Percentiles rank a stretch among this genome's conserved stretches.
These are phyloP conservation scores for Vitis cinerea DNA, from an alignment of 164 flowering plant species.

Conservation along the genomic window DNA sequence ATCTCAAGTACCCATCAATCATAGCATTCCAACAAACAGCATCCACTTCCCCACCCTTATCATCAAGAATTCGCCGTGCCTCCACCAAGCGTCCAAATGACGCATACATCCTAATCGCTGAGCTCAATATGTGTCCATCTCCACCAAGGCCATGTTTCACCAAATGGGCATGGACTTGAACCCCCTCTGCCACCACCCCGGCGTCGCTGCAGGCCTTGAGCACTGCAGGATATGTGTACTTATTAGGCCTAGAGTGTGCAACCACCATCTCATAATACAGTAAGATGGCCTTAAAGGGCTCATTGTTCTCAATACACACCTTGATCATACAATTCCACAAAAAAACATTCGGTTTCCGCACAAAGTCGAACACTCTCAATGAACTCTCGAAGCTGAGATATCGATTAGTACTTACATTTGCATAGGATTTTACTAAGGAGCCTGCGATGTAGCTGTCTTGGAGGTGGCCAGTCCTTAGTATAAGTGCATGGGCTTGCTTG, in stretches of 20 bases:
- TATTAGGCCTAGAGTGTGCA: conserved; percentile 37
- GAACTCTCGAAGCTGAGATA: conserved; percentile 28
- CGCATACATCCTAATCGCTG: conserved; percentile 54
- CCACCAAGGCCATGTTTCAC: conserved; percentile 37
- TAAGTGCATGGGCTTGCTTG: conserved; percentile 44
- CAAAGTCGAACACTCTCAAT: conserved; percentile 31
- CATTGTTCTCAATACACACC: conserved; percentile 39
- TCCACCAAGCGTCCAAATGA: conserved; percentile 27
- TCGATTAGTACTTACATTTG: conserved; percentile 17
- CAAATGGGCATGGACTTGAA: conserved; percentile 47
- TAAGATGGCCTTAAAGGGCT: conserved; percentile 25
- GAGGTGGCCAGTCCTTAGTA: conserved; percentile 30
- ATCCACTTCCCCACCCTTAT: conserved; percentile 25
- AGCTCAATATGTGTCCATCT: conserved; percentile 42
- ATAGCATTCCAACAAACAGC: conserved; percentile 51
- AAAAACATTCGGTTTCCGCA: conserved; percentile 42
- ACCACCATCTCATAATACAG: conserved; percentile 38
- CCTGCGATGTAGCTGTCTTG: conserved; percentile 50
- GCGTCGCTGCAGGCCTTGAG: conserved; percentile 40
- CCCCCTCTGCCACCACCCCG: conserved; percentile 31
- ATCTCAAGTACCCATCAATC: conserved; percentile 55
- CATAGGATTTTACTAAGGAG: conserved; percentile 40
- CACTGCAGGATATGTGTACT: conserved; percentile 45
- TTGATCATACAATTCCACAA: conserved; percentile 48
- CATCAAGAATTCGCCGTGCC: conserved; percentile 37